A percentile compares a stretch with the other conserved stretches of the same genome.
These are phyloP conservation scores for Fusarium tricinctum DNA, from an alignment of 2,329 filamentous ascomycete species.

Conservation along the genomic window DNA sequence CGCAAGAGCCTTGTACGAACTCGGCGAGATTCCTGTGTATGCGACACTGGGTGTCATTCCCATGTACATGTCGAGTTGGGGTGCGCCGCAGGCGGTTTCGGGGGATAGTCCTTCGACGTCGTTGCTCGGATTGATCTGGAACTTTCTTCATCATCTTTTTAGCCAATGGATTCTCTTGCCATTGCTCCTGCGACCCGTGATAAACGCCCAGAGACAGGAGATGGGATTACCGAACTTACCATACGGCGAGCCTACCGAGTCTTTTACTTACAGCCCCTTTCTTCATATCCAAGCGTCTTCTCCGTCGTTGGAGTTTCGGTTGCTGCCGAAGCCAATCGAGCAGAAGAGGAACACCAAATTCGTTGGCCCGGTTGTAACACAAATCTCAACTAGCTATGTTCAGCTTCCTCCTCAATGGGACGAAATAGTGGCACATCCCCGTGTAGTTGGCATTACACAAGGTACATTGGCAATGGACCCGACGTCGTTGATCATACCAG, in stretches of 20 bases:
- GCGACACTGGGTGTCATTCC: constrained; percentile 58
- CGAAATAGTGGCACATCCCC: constrained; percentile 46
- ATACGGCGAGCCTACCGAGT: constrained; percentile 52
- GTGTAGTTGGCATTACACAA: constrained; percentile 56
- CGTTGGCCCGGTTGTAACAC: constrained; percentile 55
- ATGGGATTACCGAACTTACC: constrained; percentile 50
- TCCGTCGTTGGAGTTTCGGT: constrained; percentile 52
- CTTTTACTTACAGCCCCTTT: constrained; percentile 55
- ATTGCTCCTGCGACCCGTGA: constrained; percentile 46
- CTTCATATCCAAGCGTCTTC: constrained; percentile 58
- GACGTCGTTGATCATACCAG: constrained; percentile 55
- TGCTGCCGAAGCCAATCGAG: constrained; percentile 42
- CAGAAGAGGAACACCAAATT: constrained; percentile 46
- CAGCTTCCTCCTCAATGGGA: constrained; percentile 54
- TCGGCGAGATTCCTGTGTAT: constrained; percentile 54
- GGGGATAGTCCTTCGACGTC: constrained; percentile 52
- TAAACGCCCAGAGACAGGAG: constrained; percentile 51
- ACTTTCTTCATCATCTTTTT: constrained; percentile 48
- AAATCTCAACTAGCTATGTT: constrained; percentile 10
- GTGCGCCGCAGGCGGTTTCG: constrained; percentile 52
- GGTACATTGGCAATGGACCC: constrained; percentile 57
- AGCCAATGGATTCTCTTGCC: constrained; percentile 50
- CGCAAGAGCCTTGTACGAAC: constrained; percentile 54
- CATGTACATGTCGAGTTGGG: constrained; percentile 53
- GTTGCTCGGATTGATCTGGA: constrained; percentile 46